Base-by-base conservation (phyloP, 2,329 filamentous ascomycete genomes). In the Ophiostoma pallidulum region DNA sequence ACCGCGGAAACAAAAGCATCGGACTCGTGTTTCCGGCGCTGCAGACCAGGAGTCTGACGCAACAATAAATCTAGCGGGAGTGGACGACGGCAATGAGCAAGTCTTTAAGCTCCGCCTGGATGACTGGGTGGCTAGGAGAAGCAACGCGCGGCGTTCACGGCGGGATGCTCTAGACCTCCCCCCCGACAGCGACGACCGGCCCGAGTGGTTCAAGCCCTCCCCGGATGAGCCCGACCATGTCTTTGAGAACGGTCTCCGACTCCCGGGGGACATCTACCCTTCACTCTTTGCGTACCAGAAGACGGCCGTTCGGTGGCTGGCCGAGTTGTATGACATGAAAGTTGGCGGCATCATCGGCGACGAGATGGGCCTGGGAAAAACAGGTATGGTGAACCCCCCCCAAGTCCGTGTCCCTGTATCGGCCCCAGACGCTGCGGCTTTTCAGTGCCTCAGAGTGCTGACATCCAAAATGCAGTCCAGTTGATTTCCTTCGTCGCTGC, bases 291-390 rank as follows among this genome's bases (percentile, higher is more conserved):
- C 94, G 53, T 98, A 98, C 56, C 92, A 98, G 59, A 96, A 95
- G 64, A 96, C 89, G 0, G 90, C 91, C 4, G 89, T 98, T 4
- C 86, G 95, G 60, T 98, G 92, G 92, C 75, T 98, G 7, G 89
- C 88, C 62, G 91, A 98, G 63, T 71, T 98, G 3, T 91, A 94
- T 61, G 80, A 82, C 48, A 89, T 96, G 61, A 78, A 84, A 51
- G 89, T 95, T 5, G 92, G 92, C 20, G 92, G 92, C 3, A 97
- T 98, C 46, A 77, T 98, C 33, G 92, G 91, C 6, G 92, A 98
- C 60, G 92, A 98, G 64, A 98, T 98, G 92, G 92, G 94, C 1
- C 69, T 98, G n/a, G 92, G 92, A 4, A 98, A 98, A 67, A 98
- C 92, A 4, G 62, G 62, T 63, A 55, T 28, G 45, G 51, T 9